Percentiles rank a stretch among this genome's conserved stretches.
phyloP scores from a whole-genome alignment of 345 rosid species.

The Conringia planisiliqua region DNA sequence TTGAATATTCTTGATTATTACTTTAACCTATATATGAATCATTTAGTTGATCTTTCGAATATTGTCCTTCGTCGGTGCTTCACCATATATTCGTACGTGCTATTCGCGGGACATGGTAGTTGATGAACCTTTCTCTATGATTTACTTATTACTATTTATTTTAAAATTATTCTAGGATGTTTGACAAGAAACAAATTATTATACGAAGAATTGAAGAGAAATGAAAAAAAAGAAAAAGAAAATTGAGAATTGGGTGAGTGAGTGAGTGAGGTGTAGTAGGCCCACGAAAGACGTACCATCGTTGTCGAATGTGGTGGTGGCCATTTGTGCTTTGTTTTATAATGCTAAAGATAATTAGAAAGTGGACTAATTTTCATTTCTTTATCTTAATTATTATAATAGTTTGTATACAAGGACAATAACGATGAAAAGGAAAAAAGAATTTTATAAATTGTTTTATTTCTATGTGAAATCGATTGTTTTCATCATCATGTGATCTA shows the following conservation, averaged over 20 bases:
- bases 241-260: background rate
- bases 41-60: constrained; percentile 4
- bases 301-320: constrained; percentile 32
- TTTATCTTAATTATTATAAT: background rate
- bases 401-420: background rate
- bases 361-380: constrained; percentile 20
- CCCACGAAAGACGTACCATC: constrained; percentile 28
- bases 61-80: constrained; percentile 25
- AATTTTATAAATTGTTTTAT: background rate
- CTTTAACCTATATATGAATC: constrained; percentile 11
- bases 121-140: background rate
- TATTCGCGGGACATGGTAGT: background rate
- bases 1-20: constrained; percentile 19
- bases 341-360: constrained; percentile 24
- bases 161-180: background rate
- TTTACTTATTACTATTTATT: background rate
- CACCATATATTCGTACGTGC: constrained; percentile 26
- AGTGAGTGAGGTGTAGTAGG: constrained; percentile 27
- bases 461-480: constrained; percentile 1
- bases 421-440: background rate
- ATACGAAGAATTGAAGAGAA: background rate
- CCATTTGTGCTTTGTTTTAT: constrained; percentile 28
- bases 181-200: too few relatives aligned
- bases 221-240: background rate
- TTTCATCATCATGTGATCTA: constrained; percentile 21